A percentile compares a stretch with the other conserved stretches of the same genome.
Evolutionary conservation across 164 flowering plant genomes (phyloP).

Genomic region (Amborella trichopoda): DNA sequence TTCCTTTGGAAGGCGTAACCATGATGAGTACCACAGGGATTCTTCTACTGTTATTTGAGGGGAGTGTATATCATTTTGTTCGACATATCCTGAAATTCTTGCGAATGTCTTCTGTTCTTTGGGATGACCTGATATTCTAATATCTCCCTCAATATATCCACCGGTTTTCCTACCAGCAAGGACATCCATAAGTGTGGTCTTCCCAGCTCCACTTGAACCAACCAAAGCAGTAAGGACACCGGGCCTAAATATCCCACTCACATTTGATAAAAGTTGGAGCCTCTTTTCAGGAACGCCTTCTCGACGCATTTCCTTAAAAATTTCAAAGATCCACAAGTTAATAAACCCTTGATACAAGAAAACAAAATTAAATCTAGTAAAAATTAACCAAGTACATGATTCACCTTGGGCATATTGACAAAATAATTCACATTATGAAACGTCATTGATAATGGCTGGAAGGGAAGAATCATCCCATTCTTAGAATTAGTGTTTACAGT

Average conservation of each 20-base stretch:
- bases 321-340: neutral
- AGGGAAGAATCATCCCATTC: slow-evolving; percentile 92
- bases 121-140: slow-evolving; percentile 81
- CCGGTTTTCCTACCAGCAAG: slow-evolving; percentile 59
- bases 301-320: slow-evolving; percentile 22
- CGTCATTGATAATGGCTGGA: slow-evolving; percentile 71
- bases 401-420: slow-evolving; percentile 88
- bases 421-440: slow-evolving; percentile 75
- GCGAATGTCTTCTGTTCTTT: slow-evolving; percentile 93
- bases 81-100: slow-evolving; percentile 60
- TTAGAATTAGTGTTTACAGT: too few relatives aligned
- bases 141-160: slow-evolving; percentile 75
- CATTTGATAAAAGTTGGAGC: slow-evolving; percentile 25
- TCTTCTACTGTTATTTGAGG: slow-evolving; percentile 37
- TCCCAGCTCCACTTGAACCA: slow-evolving; percentile 96
- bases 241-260: slow-evolving; percentile 30
- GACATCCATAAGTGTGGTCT: slow-evolving; percentile 50
- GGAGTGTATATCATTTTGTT: slow-evolving; percentile 28
- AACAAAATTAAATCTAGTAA: too few relatives aligned
- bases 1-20: slow-evolving; percentile 85
- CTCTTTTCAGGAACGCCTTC: slow-evolving; percentile 26
- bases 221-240: slow-evolving; percentile 30
- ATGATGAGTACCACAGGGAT: slow-evolving; percentile 87
- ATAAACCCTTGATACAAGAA: too few relatives aligned
- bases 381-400: too few relatives aligned